A percentile compares a stretch with the other conserved stretches of the same genome.
Evolutionary conservation across 371 early-diverging fungal species (phyloP).

Genomic region (Mortierella sp.): DNA sequence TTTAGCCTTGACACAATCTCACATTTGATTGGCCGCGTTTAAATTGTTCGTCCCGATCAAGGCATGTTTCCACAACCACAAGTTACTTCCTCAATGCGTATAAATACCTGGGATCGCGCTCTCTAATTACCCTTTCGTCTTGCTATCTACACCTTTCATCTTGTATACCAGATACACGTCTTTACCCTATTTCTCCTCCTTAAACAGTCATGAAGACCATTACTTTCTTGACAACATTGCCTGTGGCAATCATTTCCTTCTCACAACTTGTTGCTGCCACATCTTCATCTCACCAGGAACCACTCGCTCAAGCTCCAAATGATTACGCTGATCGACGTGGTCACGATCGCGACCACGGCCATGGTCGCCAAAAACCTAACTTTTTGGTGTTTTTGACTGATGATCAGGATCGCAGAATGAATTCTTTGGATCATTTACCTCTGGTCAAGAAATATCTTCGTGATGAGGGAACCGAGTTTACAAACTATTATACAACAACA

Average conservation of each 20-base stretch:
- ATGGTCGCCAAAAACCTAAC: conserved; percentile 60
- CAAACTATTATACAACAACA: conserved; percentile 73
- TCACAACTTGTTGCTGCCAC: conserved; percentile 23
- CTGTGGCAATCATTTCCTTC: conserved; percentile 31
- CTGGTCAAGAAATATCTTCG: conserved; percentile 72
- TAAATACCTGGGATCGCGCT: no score
- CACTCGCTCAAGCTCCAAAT: not conserved
- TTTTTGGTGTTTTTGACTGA: conserved; percentile 74
- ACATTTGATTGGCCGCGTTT: no score
- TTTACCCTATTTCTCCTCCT: no score
- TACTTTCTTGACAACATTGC: conserved; percentile 23
- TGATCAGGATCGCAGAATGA: conserved; percentile 69
- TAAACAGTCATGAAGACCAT: conserved; percentile 29
- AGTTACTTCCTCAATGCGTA: no score
- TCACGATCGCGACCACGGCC: not conserved
- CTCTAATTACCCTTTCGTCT: not conserved
- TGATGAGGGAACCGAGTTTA: conserved; percentile 68
- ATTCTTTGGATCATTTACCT: conserved; percentile 73
- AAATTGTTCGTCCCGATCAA: no score
- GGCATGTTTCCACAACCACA: no score
- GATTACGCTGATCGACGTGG: not conserved
- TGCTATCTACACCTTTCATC: not conserved
- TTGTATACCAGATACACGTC: not conserved
- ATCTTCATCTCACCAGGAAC: conserved; percentile 6
- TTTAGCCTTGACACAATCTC: no score